Percentiles rank a stretch among this genome's conserved stretches.
phyloP scores from a whole-genome alignment of 768 basidiomycete genomes.

The Mycena floridula region DNA sequence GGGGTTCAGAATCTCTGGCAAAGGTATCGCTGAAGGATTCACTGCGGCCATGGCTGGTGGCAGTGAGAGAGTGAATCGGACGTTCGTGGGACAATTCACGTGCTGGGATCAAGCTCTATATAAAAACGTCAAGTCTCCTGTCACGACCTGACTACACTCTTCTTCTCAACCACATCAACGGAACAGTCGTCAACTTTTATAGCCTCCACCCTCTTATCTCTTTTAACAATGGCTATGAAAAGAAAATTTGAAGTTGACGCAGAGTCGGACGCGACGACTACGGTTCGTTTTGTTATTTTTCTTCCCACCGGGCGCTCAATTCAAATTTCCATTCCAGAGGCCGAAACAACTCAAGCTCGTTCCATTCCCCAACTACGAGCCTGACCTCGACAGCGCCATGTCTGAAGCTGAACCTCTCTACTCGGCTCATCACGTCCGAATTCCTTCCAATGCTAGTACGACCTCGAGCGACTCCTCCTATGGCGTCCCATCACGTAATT shows the following conservation, averaged over 20 bases:
- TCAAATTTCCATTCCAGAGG: too few relatives aligned
- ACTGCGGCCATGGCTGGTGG: background rate
- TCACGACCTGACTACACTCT: slow-evolving; percentile 14
- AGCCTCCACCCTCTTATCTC: too few relatives aligned
- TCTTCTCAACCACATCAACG: slow-evolving; percentile 10
- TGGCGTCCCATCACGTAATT: slow-evolving; percentile 39
- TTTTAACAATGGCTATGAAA: slow-evolving; percentile 56
- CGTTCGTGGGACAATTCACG: background rate
- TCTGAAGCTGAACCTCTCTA: slow-evolving; percentile 56
- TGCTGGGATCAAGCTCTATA: background rate
- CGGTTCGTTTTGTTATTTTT: slow-evolving; percentile 1
- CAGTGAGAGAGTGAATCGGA: background rate
- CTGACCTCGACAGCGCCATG: slow-evolving; percentile 68
- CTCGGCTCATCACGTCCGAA: slow-evolving; percentile 49
- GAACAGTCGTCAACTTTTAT: too few relatives aligned
- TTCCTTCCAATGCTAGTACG: slow-evolving; percentile 63
- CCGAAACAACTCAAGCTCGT: slow-evolving; percentile 70
- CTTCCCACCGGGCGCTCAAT: slow-evolving; percentile 10
- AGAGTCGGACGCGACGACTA: slow-evolving; percentile 7
- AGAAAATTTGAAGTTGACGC: slow-evolving; percentile 65
- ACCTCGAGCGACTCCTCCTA: slow-evolving; percentile 45
- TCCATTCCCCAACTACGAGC: slow-evolving; percentile 63
- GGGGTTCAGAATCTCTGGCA: slow-evolving; percentile 48
- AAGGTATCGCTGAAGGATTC: slow-evolving; percentile 6
- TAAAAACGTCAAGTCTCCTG: slow-evolving; percentile 8